Evolutionary conservation across 2,329 filamentous ascomycete genomes (phyloP), one percentile per base, ranked within the genome.

Genomic region (Neonectria magnoliae): DNA sequence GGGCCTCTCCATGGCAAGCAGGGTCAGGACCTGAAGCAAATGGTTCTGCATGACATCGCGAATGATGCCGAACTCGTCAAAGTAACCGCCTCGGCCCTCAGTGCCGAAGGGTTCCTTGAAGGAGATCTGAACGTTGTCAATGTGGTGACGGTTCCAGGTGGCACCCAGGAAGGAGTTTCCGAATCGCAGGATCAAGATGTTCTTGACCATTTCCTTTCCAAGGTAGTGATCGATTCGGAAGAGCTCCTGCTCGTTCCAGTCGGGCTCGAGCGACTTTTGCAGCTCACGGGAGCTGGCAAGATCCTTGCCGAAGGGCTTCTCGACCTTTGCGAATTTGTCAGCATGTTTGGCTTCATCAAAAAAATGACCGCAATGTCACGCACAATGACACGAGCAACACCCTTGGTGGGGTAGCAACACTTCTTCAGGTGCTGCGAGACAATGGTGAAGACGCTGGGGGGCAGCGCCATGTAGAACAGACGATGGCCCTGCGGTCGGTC

Each of bases 31-130:
- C 82, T 99, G 96, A 61, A 99, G 89, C 76, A 99, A 84, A 83
- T 99, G 96, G 87, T 99, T 99, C 84, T 99, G 96, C 96, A 99
- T 98, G 73, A 99, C 96, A 85, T 99, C 97, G 78, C 97, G 94
- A 76, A 99, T 94, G 81, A 99, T 99, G 77, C 96, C 97, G 76
- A 99, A 99, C 83, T 99, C 96, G 78, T 99, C 97, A 78, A 99
- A 99, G 85, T 99, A 99, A 61, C 96, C 96, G 69, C 97, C 96
- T 77, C 96, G 93, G 59, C 96, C 97, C 81, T 99, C 96, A 22
- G 96, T 99, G 73, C 96, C 97, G 76, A 99, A 99, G 8, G 96
- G 96, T 84, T 99, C 96, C 86, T 99, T 99, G 88, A 99, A 99
- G 52, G 96, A 93, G 78, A 99, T 98, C 85, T 98, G 96, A 54